phyloP scores from a whole-genome alignment of 1,284 basidiomycete genomes.

The Peniophora sp. region DNA sequence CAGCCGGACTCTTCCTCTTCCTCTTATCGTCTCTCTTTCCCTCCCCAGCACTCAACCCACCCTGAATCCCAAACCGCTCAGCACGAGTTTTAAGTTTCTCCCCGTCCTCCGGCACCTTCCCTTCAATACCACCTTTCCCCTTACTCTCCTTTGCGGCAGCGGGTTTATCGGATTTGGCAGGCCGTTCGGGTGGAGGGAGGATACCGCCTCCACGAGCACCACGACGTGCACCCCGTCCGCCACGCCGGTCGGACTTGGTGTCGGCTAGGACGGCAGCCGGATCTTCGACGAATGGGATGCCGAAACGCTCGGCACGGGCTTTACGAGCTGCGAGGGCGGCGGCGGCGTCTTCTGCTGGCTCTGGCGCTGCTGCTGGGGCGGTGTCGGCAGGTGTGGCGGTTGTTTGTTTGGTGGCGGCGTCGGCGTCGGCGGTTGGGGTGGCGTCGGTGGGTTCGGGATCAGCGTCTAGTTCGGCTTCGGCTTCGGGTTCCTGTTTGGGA shows the following conservation, averaged over 20 bases:
- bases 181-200: slow-evolving; percentile 6
- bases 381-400: background rate
- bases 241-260: slow-evolving; percentile 9
- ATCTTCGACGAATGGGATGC: slow-evolving; percentile 46
- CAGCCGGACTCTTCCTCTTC: slow-evolving; percentile 13
- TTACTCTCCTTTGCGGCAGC: slow-evolving; percentile 12
- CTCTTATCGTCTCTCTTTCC: slow-evolving; percentile 1
- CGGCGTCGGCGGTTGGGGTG: background rate
- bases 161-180: slow-evolving; percentile 11
- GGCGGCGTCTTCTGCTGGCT: slow-evolving; percentile 33
- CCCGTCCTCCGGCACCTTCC: slow-evolving; percentile 13
- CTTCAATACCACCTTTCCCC: too few species aligned
- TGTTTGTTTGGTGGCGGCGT: too few species aligned
- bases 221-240: too few species aligned
- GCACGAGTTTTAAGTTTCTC: slow-evolving; percentile 38
- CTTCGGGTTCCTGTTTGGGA: background rate
- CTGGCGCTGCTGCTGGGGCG: background rate
- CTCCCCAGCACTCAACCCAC: slow-evolving; percentile 2
- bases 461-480: background rate
- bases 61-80: slow-evolving; percentile 35
- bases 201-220: slow-evolving; percentile 1
- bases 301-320: slow-evolving; percentile 60
- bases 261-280: slow-evolving; percentile 5
- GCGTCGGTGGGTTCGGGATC: slow-evolving; percentile 2
- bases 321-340: slow-evolving; percentile 31